Evolutionary conservation across 2,329 filamentous ascomycete species (phyloP), one percentile per base, ranked within the genome.

Genomic region (Claviceps arundinis): DNA sequence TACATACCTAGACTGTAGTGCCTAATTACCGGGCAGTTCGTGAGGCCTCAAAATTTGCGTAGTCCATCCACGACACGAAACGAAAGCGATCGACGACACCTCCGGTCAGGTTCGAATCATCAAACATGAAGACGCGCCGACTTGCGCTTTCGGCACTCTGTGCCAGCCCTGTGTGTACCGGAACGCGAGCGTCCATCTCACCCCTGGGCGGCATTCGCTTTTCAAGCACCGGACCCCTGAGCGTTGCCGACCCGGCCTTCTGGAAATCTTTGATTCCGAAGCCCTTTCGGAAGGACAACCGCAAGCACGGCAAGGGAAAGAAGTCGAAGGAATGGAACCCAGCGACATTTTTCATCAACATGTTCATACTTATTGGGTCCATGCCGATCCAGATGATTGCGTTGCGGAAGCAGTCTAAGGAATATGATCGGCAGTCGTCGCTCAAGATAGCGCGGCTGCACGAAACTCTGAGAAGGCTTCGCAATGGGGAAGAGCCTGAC

Each of bases 311-410:
- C 43, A 69, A 70, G 60, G 67, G 65, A 24, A 78, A 75, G 57
- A 49, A 48, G 24, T 70, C 76, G 16, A 84, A 79, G 62, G 78
- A 81, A 59, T 87, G 84, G 82, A 91, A 91, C 59, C 86, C 87
- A 2, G 85, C 85, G 19, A 89, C 84, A 0, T 91, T 89, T 62
- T 93, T 84, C 66, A 87, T 91, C 59, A 73, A 83, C 60, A 87
- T 91, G 56, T 89, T 89, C 62, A 73, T 89, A 42, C 76, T 97
- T 56, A 91, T 97, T 57, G 94, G 94, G 4, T 95, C 89, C 56
- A 95, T 96, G 75, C 87, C 91, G 14, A 96, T 98, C 60, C 87
- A 96, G 61, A 87, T 93, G 76, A 84, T 98, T 62, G 76, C 82
- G 38, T 66, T 97, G 60, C 85, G 84, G 60, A 87, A 86, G 59